Conservation (phyloP, 352 stramenopile species). For the Phytophthora ramorum region DNA sequence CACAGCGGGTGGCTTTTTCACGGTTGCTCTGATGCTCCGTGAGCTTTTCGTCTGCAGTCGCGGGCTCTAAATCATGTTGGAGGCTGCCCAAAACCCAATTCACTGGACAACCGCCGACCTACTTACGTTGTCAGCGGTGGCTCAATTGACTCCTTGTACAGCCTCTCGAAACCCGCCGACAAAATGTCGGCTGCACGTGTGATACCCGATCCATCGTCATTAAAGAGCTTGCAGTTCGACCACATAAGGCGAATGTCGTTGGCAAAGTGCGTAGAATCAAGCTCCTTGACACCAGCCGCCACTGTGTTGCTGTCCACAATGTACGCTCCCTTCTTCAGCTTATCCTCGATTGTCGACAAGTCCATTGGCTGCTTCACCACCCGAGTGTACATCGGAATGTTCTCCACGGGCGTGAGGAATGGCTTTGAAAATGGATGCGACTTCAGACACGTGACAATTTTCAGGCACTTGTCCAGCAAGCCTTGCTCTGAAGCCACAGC, state of each 20-base stretch:
- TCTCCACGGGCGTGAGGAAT: constrained; percentile 78
- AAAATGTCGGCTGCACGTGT: constrained; percentile 75
- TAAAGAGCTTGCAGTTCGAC: constrained; percentile 87
- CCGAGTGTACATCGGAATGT: constrained; percentile 75
- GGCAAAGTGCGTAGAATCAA: constrained; percentile 64
- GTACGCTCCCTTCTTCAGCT: constrained; percentile 69
- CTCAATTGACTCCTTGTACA: constrained; percentile 58
- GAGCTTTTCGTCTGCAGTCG: neutral
- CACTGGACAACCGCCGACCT: constrained; percentile 6
- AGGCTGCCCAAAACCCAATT: neutral
- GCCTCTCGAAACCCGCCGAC: constrained; percentile 64
- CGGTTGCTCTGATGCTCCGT: neutral
- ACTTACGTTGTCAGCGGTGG: constrained; percentile 35
- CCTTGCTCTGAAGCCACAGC: constrained; percentile 57
- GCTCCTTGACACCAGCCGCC: constrained; percentile 40
- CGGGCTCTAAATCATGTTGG: neutral
- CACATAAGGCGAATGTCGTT: constrained; percentile 85
- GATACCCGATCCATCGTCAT: constrained; percentile 85
- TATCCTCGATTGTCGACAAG: constrained; percentile 73
- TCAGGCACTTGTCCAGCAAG: constrained; percentile 68
- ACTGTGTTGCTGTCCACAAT: constrained; percentile 44
- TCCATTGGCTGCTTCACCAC: constrained; percentile 88
- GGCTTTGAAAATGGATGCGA: constrained; percentile 82
- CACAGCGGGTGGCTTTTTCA: neutral
- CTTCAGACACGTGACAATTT: constrained; percentile 76